phyloP scores from a whole-genome alignment of 2,329 filamentous ascomycete genomes.

The Aspergillus brunneoviolaceus region DNA sequence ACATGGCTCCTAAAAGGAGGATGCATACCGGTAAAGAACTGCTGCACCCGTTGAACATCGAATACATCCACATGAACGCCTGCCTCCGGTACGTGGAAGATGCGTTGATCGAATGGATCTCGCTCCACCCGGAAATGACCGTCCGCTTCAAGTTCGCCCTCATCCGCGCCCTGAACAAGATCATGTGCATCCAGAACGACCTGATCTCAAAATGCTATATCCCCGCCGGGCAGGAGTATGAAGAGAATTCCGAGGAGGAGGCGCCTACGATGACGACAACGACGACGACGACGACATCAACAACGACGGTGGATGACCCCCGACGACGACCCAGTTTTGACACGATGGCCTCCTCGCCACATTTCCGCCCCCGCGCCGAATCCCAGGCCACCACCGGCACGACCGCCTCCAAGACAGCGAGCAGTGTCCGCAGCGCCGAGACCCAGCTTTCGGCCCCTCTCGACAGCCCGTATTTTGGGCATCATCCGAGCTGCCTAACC shows the following conservation, averaged over 20 bases:
- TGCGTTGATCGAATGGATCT: slow-evolving; percentile 10
- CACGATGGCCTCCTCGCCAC: background rate
- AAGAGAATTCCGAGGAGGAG: background rate
- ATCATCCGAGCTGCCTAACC: background rate
- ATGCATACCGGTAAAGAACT: slow-evolving; percentile 14
- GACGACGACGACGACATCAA: background rate
- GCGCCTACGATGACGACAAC: background rate
- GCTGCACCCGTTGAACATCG: slow-evolving; percentile 15
- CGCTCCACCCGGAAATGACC: slow-evolving; percentile 10
- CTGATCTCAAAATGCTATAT: slow-evolving; percentile 13
- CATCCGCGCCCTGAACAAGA: slow-evolving; percentile 11
- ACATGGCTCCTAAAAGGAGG: background rate
- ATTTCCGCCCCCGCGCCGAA: background rate
- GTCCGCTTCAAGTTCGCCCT: slow-evolving; percentile 12
- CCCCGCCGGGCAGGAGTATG: slow-evolving; percentile 11
- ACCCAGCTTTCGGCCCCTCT: background rate
- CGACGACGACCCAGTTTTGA: background rate
- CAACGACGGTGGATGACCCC: background rate
- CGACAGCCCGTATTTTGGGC: background rate
- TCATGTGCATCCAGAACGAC: slow-evolving; percentile 15
- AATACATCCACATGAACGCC: slow-evolving; percentile 16
- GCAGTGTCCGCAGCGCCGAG: background rate
- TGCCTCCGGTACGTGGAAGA: slow-evolving; percentile 14
- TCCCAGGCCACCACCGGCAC: slow-evolving; percentile 2
- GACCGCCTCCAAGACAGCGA: background rate